phyloP scores from a whole-genome alignment of 169 alveolate species.

The Eimeria sp. region DNA sequence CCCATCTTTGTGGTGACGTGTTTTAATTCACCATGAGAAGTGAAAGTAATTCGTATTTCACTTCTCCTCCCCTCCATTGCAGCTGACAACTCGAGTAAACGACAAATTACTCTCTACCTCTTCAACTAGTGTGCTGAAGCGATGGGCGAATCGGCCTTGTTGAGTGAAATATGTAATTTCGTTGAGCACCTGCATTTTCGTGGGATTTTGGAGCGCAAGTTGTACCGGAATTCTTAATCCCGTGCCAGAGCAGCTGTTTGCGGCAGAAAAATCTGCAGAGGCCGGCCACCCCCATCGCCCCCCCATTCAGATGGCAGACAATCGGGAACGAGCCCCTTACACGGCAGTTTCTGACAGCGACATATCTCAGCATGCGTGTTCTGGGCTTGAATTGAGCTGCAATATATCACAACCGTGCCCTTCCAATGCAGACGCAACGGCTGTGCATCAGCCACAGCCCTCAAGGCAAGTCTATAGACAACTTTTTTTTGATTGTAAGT shows the following conservation, averaged over 20 bases:
- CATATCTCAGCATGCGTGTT: neutral
- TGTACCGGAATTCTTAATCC: neutral
- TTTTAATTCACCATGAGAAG: neutral
- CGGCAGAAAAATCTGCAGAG: neutral
- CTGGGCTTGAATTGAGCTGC: constrained; percentile 5
- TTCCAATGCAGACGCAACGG: neutral
- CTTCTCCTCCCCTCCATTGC: neutral
- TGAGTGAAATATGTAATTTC: neutral
- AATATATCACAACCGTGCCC: neutral
- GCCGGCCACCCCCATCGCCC: neutral
- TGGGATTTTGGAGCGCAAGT: neutral
- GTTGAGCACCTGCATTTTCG: neutral
- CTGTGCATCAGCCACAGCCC: constrained; percentile 8
- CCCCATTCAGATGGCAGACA: neutral
- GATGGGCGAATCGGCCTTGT: neutral
- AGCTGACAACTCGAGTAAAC: neutral
- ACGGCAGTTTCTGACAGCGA: neutral
- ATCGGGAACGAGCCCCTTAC: neutral
- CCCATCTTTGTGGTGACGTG: neutral
- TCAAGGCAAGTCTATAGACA: constrained; percentile 33
- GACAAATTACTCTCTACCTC: neutral
- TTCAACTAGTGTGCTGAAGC: neutral
- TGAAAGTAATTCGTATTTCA: neutral
- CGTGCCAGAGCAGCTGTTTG: neutral
- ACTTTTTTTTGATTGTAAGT: constrained; percentile 38